Evolutionary conservation across 1,139 yeast genomes (phyloP).

Genomic region (Geotrichum klebahnii): DNA sequence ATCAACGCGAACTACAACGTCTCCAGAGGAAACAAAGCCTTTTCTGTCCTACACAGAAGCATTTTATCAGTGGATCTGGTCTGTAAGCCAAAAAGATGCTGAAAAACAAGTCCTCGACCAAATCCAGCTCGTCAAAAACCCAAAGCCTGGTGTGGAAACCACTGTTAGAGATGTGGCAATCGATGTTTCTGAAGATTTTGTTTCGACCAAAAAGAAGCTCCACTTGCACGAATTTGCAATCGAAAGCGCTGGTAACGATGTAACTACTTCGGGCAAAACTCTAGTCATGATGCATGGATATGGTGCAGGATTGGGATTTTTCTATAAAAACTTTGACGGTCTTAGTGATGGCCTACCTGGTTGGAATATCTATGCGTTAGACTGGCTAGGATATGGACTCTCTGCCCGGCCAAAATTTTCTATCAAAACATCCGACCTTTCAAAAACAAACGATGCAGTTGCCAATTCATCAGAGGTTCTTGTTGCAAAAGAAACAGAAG

Average conservation of each 20-base stretch:
- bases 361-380: slow-evolving; percentile 57
- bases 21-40: background rate
- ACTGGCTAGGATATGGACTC: slow-evolving; percentile 76
- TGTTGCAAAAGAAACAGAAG: slow-evolving; percentile 53
- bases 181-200: slow-evolving; percentile 47
- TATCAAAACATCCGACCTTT: slow-evolving; percentile 32
- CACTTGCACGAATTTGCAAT: slow-evolving; percentile 52
- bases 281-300: slow-evolving; percentile 77
- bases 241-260: slow-evolving; percentile 27
- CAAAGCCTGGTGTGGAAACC: slow-evolving; percentile 2
- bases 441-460: slow-evolving; percentile 29
- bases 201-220: slow-evolving; percentile 48
- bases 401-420: slow-evolving; percentile 55
- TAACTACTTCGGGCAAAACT: slow-evolving; percentile 11
- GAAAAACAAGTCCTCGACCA: slow-evolving; percentile 45
- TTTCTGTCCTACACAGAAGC: slow-evolving; percentile 38
- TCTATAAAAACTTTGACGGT: slow-evolving; percentile 63
- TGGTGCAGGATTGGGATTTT: slow-evolving; percentile 79
- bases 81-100: slow-evolving; percentile 40
- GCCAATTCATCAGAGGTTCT: slow-evolving; percentile 27
- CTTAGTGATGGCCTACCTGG: slow-evolving; percentile 34
- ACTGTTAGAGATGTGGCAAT: slow-evolving; percentile 42
- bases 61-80: slow-evolving; percentile 44
- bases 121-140: slow-evolving; percentile 52
- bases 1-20: background rate